phyloP scores from a whole-genome alignment of 1,139 yeast species.

The Lodderomyces beijingensis region DNA sequence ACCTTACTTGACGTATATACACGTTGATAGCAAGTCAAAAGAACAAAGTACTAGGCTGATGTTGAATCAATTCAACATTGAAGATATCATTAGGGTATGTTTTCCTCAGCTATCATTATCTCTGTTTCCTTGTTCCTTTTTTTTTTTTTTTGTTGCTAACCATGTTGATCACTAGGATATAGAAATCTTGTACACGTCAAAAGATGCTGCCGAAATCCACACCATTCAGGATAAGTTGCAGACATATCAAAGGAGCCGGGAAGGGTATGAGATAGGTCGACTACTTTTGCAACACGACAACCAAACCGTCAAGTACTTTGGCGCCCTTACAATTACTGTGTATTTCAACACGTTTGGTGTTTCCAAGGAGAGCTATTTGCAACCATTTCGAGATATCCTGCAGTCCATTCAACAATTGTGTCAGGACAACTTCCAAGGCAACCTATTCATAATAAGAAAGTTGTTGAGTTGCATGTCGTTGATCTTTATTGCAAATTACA shows the following conservation, averaged over 20 bases:
- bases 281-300: conserved; percentile 37
- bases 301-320: conserved; percentile 59
- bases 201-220: conserved; percentile 40
- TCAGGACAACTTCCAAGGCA: conserved; percentile 10
- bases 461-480: conserved; percentile 51
- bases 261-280: conserved; percentile 50
- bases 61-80: conserved; percentile 6
- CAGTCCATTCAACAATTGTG: conserved; percentile 2
- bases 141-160: too few relatives aligned
- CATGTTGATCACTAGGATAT: conserved; percentile 21
- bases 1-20: too few relatives aligned
- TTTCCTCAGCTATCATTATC: neutral
- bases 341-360: conserved; percentile 41
- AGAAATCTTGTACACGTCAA: conserved; percentile 37
- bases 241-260: conserved; percentile 46
- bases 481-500: conserved; percentile 37
- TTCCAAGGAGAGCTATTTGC: conserved; percentile 7
- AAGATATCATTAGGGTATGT: conserved; percentile 17
- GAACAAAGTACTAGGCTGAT: too few relatives aligned
- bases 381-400: conserved; percentile 9
- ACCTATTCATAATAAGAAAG: conserved; percentile 28
- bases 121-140: neutral
- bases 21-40: too few relatives aligned
- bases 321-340: conserved; percentile 65
- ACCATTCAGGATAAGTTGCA: conserved; percentile 51